These are phyloP conservation scores for Trametes gibbosa DNA, from an alignment of 768 basidiomycete species.

Conservation along the genomic window DNA sequence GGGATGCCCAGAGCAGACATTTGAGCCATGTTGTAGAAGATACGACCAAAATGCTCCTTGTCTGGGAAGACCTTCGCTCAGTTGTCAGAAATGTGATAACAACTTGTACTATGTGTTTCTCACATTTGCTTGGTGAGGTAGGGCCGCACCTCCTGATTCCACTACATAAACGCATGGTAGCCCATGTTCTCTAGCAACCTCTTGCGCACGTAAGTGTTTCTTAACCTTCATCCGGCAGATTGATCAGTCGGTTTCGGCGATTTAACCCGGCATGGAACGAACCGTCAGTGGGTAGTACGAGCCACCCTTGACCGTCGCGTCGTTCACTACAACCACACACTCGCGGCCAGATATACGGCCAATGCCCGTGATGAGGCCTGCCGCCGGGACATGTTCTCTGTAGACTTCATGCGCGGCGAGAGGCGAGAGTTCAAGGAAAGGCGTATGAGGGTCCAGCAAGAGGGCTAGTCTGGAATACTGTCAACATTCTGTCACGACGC, in stretches of 20 bases:
- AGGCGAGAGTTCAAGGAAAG: slow-evolving; percentile 85
- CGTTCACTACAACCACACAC: slow-evolving; percentile 91
- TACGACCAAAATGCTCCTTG: slow-evolving; percentile 92
- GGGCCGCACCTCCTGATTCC: slow-evolving; percentile 90
- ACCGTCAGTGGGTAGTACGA: slow-evolving; percentile 89
- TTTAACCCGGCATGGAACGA: slow-evolving; percentile 8
- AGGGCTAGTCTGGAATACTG: slow-evolving; percentile 51
- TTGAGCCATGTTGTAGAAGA: slow-evolving; percentile 98
- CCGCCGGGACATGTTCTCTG: slow-evolving; percentile 74
- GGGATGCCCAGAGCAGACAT: slow-evolving; percentile 91
- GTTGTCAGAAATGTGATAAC: background rate
- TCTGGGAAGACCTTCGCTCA: slow-evolving; percentile 75
- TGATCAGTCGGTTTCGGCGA: background rate
- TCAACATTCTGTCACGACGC: background rate
- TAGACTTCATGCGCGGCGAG: slow-evolving; percentile 90
- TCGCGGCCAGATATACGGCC: slow-evolving; percentile 73
- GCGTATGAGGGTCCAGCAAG: slow-evolving; percentile 81
- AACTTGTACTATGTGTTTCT: background rate
- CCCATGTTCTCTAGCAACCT: slow-evolving; percentile 88
- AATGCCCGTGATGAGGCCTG: slow-evolving; percentile 84
- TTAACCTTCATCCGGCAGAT: slow-evolving; percentile 56
- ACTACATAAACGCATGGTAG: slow-evolving; percentile 93
- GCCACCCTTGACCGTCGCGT: slow-evolving; percentile 91
- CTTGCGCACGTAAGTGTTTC: slow-evolving; percentile 93
- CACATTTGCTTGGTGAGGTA: slow-evolving; percentile 88